Evolutionary conservation across 257 asterid species (phyloP), one percentile per base, ranked within the genome.

Genomic region (Oldenlandia corymbosa): DNA sequence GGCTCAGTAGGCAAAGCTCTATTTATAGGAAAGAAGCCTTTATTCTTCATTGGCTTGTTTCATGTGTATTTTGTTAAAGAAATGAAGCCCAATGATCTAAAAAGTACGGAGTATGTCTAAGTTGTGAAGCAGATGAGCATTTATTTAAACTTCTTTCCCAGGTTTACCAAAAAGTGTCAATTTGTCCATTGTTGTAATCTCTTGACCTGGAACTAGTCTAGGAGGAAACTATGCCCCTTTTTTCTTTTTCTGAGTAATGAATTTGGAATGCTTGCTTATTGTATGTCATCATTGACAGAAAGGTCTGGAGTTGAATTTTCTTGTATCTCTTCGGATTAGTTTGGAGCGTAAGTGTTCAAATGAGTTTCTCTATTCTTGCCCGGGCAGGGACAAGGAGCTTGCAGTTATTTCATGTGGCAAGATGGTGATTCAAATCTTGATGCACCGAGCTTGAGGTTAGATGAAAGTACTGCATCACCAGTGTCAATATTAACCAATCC

Each of bases 351-450:
- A 37, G 18, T 54, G 18, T 30, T 17, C 17, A 12, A 21, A 31
- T 14, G 57, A 16, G 32, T 39, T 36, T 68, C 46, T 16, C 17
- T 37, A 27, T 21, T 39, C 16, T 48, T 49, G 26, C 32, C 60
- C 5, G 28, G n/a, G 30, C 79, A 81, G 91, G 91, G 81, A 26
- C 78, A 84, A 69, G 91, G 86, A 64, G 77, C 83, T 7, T 84
- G 91, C 70, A 85, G 81, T 47, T 81, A 51, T 68, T 71, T 62
- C 59, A 66, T 69, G 56, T 79, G 80, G 83, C 66, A 79, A 55
- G 91, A 81, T 48, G 85, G 68, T 71, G 61, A 75, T 2, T 55
- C 51, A 68, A 67, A 1, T 56, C 21, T 18, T 66, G 56, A 54
- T 24, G 63, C 61, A 34, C 23, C 6, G 5, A 17, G 42, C 36